Percentiles rank a stretch among this genome's conserved stretches.
These are phyloP conservation scores for Tremella yokohamensis DNA, from an alignment of 768 basidiomycete genomes.

Conservation along the genomic window DNA sequence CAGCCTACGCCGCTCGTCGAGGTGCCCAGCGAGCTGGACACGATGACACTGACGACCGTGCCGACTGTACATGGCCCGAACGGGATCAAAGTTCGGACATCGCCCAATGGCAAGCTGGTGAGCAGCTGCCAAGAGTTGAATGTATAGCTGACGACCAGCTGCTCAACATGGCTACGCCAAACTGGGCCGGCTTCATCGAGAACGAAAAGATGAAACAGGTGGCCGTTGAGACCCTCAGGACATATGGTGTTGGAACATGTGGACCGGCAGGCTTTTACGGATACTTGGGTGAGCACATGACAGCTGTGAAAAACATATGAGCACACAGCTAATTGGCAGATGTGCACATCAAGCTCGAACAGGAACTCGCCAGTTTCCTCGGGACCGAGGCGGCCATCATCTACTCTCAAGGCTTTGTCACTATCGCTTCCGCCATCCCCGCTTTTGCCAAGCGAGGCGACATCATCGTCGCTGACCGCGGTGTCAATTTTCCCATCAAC, in stretches of 20 bases:
- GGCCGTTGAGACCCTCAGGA: conserved; percentile 75
- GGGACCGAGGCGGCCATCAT: conserved; percentile 84
- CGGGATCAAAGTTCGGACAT: conserved; percentile 76
- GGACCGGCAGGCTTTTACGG: conserved; percentile 98
- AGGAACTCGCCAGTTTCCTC: conserved; percentile 83
- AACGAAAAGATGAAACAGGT: conserved; percentile 82
- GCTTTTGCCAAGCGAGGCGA: conserved; percentile 97
- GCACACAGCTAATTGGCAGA: conserved; percentile 56
- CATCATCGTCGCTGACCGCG: conserved; percentile 95
- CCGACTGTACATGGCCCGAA: conserved; percentile 76
- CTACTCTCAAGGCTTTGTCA: conserved; percentile 90
- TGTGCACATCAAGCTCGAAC: conserved; percentile 84
- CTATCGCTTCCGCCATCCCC: conserved; percentile 88
- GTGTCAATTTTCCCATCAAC: conserved; percentile 91
- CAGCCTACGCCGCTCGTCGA: conserved; percentile 72
- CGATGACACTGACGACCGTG: conserved; percentile 66
- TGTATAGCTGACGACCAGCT: conserved; percentile 61
- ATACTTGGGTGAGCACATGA: conserved; percentile 64
- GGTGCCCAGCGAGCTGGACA: conserved; percentile 62
- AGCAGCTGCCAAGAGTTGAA: conserved; percentile 5
- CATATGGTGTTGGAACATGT: conserved; percentile 91
- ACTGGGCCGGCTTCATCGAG: conserved; percentile 84
- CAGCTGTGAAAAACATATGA: neutral
- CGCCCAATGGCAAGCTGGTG: conserved; percentile 48
- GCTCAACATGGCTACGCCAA: conserved; percentile 81